Evolutionary conservation across 495 filamentous ascomycete species (phyloP).

Genomic region (Neurospora sp.): DNA sequence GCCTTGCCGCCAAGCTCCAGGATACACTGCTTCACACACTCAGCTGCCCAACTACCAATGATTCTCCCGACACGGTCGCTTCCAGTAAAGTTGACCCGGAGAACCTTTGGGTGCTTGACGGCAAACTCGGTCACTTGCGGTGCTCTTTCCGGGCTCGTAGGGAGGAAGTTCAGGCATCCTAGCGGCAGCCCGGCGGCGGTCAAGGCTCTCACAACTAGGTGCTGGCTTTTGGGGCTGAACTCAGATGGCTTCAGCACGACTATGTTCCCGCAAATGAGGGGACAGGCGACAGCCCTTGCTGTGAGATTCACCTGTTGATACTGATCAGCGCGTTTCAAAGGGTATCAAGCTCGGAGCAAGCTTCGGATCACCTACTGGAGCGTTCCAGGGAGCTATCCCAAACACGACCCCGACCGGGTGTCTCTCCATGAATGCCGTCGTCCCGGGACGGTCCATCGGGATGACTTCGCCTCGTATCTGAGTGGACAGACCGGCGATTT

Average conservation of each 20-base stretch:
- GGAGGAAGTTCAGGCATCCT: conserved; percentile 41
- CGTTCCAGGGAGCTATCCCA: conserved; percentile 29
- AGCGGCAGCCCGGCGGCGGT: conserved; percentile 51
- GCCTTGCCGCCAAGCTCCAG: conserved; percentile 29
- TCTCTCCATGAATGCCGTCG: conserved; percentile 18
- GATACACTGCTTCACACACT: conserved; percentile 47
- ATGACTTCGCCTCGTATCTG: conserved; percentile 28
- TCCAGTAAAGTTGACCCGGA: conserved; percentile 37
- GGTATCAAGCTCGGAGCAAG: conserved; percentile 15
- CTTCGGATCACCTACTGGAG: conserved; percentile 10
- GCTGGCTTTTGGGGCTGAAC: conserved; percentile 58
- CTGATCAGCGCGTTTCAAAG: neutral
- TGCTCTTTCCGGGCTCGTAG: conserved; percentile 29
- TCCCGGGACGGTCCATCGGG: conserved; percentile 18
- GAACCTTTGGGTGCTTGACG: conserved; percentile 35
- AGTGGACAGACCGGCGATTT: conserved; percentile 48
- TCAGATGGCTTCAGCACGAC: conserved; percentile 68
- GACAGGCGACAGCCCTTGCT: conserved; percentile 48
- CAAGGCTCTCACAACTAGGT: conserved; percentile 52
- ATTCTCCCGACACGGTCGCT: conserved; percentile 24
- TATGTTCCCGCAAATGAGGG: conserved; percentile 70
- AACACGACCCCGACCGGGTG: conserved; percentile 26
- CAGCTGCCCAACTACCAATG: conserved; percentile 38
- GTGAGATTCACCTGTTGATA: conserved; percentile 45
- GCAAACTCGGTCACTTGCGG: conserved; percentile 36